Percentiles rank a stretch among this genome's conserved stretches.
Evolutionary conservation across 2,329 filamentous ascomycete genomes (phyloP).

Genomic region (Penicillium crustosum): DNA sequence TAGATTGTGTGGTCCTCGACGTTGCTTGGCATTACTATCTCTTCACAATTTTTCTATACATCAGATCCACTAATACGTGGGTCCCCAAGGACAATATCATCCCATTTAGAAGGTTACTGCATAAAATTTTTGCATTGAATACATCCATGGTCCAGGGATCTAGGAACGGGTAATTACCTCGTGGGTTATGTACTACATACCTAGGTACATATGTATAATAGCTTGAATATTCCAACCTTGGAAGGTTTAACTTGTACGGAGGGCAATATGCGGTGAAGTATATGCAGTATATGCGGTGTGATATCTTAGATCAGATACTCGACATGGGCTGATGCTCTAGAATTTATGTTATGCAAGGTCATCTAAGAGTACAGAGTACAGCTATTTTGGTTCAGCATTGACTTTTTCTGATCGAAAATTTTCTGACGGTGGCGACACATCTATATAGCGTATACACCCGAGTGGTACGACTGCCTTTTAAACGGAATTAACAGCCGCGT

Average conservation of each 20-base stretch:
- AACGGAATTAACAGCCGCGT: neutral
- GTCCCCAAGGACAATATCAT: neutral
- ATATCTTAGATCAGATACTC: conserved; percentile 7
- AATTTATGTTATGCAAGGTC: neutral
- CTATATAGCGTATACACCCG: neutral
- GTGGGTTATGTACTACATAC: neutral
- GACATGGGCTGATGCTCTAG: conserved; percentile 3
- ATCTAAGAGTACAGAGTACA: neutral
- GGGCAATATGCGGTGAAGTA: neutral
- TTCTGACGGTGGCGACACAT: conserved; percentile 10
- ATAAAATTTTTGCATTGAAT: neutral
- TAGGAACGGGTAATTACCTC: neutral
- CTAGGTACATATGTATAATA: no score
- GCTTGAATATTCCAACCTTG: no score
- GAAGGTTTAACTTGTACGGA: no score
- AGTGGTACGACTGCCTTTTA: conserved; percentile 1
- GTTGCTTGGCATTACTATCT: neutral
- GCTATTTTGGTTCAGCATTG: neutral
- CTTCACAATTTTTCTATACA: neutral
- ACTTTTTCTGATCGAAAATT: neutral
- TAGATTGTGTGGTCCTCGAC: neutral
- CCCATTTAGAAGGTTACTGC: neutral
- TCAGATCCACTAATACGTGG: neutral
- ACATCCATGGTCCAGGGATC: neutral
- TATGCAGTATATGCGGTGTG: neutral